Evolutionary conservation across 495 filamentous ascomycete genomes (phyloP).

Genomic region (Penicillium waksmanii): DNA sequence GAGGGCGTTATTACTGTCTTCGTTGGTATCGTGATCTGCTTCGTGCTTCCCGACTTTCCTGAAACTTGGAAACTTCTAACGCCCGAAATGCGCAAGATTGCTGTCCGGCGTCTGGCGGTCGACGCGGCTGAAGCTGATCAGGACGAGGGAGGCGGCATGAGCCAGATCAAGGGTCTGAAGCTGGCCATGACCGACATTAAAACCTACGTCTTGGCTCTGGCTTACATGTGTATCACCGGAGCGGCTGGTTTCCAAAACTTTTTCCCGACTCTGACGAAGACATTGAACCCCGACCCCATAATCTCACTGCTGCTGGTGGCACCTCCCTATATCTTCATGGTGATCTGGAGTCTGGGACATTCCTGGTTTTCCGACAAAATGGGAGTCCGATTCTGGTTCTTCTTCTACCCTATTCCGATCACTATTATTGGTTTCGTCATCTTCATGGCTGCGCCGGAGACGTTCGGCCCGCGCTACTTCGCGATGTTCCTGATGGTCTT

Average conservation of each 20-base stretch:
- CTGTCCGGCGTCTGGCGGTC: slow-evolving; percentile 51
- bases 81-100: slow-evolving; percentile 53
- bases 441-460: slow-evolving; percentile 48
- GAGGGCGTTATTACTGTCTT: slow-evolving; percentile 47
- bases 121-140: slow-evolving; percentile 53
- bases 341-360: slow-evolving; percentile 50
- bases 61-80: slow-evolving; percentile 51
- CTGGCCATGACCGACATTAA: slow-evolving; percentile 56
- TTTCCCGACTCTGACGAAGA: slow-evolving; percentile 54
- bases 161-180: slow-evolving; percentile 53
- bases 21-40: slow-evolving; percentile 43
- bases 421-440: slow-evolving; percentile 54
- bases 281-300: slow-evolving; percentile 43
- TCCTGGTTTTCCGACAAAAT: slow-evolving; percentile 50
- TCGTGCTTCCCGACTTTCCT: slow-evolving; percentile 54
- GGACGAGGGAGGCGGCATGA: slow-evolving; percentile 52
- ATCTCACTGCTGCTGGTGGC: slow-evolving; percentile 55
- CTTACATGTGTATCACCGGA: slow-evolving; percentile 56
- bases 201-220: slow-evolving; percentile 52
- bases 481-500: slow-evolving; percentile 59
- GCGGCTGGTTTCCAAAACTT: slow-evolving; percentile 59
- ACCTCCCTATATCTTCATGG: slow-evolving; percentile 60
- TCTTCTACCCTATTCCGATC: slow-evolving; percentile 53
- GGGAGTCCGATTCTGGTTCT: slow-evolving; percentile 55
- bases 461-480: slow-evolving; percentile 56